A percentile compares a stretch with the other conserved stretches of the same genome.
Conservation (phyloP, 768 basidiomycete species). For the Boletus sensibilis region DNA sequence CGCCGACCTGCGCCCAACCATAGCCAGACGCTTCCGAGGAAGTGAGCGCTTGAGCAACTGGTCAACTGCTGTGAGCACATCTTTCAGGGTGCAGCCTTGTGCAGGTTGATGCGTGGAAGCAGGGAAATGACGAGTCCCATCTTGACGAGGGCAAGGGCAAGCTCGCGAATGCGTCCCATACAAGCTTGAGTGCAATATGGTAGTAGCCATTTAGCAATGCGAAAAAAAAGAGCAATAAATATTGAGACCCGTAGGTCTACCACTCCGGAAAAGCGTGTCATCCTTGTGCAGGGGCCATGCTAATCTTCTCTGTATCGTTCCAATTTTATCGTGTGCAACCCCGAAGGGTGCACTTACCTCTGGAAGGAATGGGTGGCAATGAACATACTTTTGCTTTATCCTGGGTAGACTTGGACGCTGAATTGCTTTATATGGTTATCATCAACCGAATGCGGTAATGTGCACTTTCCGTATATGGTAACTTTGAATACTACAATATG, state of each 20-base stretch:
- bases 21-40: background rate
- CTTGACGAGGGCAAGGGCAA: background rate
- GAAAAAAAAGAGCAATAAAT: slow-evolving; percentile 33
- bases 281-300: slow-evolving; percentile 99
- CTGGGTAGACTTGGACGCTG: slow-evolving; percentile 3
- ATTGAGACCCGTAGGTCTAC: slow-evolving; percentile 54
- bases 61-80: background rate
- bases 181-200: too few species aligned
- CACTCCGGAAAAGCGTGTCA: slow-evolving; percentile 98
- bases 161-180: background rate
- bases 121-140: background rate
- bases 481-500: background rate
- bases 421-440: slow-evolving; percentile 5
- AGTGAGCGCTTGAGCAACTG: background rate
- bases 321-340: slow-evolving; percentile 98
- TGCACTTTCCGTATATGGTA: background rate
- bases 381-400: slow-evolving; percentile 22
- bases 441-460: background rate
- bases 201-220: background rate
- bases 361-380: background rate
- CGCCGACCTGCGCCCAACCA: background rate
- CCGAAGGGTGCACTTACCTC: slow-evolving; percentile 82
- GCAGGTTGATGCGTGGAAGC: background rate
- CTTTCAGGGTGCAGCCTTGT: too few species aligned
- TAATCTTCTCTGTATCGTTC: slow-evolving; percentile 99